Evolutionary conservation across 1,284 basidiomycete genomes (phyloP).

Genomic region (Apiotrichum gamsii): DNA sequence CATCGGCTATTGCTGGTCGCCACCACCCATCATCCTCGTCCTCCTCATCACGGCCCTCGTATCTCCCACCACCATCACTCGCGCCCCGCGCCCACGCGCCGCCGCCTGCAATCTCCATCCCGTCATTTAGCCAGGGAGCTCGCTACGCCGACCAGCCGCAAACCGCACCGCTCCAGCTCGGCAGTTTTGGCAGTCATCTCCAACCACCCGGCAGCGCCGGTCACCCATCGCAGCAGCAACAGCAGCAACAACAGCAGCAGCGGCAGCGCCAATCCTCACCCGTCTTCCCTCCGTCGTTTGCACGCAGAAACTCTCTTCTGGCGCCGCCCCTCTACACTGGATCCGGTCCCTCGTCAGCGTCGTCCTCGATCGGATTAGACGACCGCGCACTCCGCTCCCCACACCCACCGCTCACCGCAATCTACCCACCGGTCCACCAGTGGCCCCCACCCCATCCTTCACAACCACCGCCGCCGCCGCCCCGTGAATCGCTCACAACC

Average conservation of each 20-base stretch:
- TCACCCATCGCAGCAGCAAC: too few species aligned
- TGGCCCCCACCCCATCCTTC: slow-evolving; percentile 15
- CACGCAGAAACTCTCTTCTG: not conserved
- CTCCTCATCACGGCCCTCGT: not conserved
- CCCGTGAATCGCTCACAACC: too few species aligned
- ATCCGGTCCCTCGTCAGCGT: slow-evolving; percentile 13
- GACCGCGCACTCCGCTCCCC: slow-evolving; percentile 38
- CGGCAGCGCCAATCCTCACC: slow-evolving; percentile 2
- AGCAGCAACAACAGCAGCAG: too few species aligned
- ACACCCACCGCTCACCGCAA: slow-evolving; percentile 40
- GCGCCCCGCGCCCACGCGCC: not conserved
- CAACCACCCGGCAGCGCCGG: slow-evolving; percentile 4
- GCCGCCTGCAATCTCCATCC: slow-evolving; percentile 3
- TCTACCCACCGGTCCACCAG: slow-evolving; percentile 16
- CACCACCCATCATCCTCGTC: not conserved
- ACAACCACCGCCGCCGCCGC: not conserved
- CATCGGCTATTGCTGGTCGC: not conserved
- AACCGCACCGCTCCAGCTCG: not conserved
- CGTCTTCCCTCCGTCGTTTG: not conserved
- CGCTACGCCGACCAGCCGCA: slow-evolving; percentile 2
- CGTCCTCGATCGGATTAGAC: slow-evolving; percentile 17
- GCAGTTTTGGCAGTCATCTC: too few species aligned
- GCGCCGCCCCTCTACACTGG: slow-evolving; percentile 1
- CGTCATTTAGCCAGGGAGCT: not conserved
- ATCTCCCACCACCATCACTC: slow-evolving; percentile 3